phyloP scores from a whole-genome alignment of 129 eudicot genomes.

The Helianthus tuberosus region DNA sequence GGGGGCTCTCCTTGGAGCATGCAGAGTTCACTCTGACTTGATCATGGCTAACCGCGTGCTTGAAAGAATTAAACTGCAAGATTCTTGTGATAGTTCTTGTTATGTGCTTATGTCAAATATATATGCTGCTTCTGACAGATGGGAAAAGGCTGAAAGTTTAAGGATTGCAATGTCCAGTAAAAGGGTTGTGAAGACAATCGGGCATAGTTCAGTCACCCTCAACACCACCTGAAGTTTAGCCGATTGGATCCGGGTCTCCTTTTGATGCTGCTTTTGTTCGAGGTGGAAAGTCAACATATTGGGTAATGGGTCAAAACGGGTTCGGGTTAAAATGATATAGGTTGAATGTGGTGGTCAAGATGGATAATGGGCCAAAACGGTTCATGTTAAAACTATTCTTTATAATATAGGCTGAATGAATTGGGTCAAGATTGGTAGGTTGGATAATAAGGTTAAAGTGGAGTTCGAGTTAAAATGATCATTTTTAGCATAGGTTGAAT shows the following conservation, averaged over 20 bases:
- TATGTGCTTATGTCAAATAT: conserved; percentile 64
- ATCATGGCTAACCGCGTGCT: conserved; percentile 46
- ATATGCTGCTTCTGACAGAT: conserved; percentile 71
- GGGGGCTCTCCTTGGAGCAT: conserved; percentile 85
- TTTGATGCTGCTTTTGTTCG: neutral
- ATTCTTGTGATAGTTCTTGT: conserved; percentile 21
- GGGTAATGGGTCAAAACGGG: conserved; percentile 7
- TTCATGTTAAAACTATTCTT: neutral
- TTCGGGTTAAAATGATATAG: neutral
- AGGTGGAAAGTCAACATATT: neutral
- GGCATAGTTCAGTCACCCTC: conserved; percentile 42
- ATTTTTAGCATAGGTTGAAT: too few species aligned
- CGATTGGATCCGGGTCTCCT: neutral
- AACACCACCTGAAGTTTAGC: conserved; percentile 1
- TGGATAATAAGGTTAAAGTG: neutral
- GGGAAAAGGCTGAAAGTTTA: conserved; percentile 70
- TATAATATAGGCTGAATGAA: neutral
- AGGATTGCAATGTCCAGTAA: conserved; percentile 40
- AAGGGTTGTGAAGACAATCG: conserved; percentile 48
- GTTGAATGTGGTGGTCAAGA: neutral
- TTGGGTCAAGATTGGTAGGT: too few species aligned
- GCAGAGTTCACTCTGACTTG: conserved; percentile 54
- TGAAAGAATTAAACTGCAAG: conserved; percentile 33
- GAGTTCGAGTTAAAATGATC: neutral
- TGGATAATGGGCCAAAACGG: neutral